Evolutionary conservation across 345 rosid species (phyloP), one percentile per base, ranked within the genome.

Genomic region (Gossypium ekmanianum): DNA sequence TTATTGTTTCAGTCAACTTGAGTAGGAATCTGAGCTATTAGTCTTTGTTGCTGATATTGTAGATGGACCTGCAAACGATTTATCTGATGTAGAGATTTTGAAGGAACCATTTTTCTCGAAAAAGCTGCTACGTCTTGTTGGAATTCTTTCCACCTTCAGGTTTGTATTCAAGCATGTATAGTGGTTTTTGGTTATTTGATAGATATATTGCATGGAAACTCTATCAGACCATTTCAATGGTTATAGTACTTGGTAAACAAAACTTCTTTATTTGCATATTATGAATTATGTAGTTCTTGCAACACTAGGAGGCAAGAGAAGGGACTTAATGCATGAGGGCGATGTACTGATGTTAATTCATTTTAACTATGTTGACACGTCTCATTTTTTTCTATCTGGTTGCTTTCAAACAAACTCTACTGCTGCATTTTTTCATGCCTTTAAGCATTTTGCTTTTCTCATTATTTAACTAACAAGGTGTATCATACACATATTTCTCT

Each of bases 71-170:
- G 69, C 87, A 71, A 77, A 81, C 76, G 81, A 86, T 80, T 45
- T 91, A 73, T 83, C 92, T 77, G 55, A 72, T 75, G 26, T 79
- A 62, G 90, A 84, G 77, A 86, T 82, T 69, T 75, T 92, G 76
- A 83, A 78, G 84, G 92, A 92, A 80, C 98, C 98, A 65, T 86
- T 87, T 82, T 94, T 92, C 85, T 92, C 98, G 34, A 77, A 68
- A 76, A 94, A 94, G 88, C 86, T 94, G 73, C 74, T 87, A 67
- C 79, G 91, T 75, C 89, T 94, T 54, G 84, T 91, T 80, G 87
- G 78, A 78, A 85, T 94, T 80, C 98, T 94, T 74, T 88, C 91
- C 27, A 77, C 84, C 81, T 91, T 89, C 97, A 92, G 97, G 98
- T 94, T 79, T 64, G 92, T 81, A 72, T 76, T 79, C 50, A 73